phyloP scores from a whole-genome alignment of 1,284 basidiomycete species.

The Apiotrichum laibachii region DNA sequence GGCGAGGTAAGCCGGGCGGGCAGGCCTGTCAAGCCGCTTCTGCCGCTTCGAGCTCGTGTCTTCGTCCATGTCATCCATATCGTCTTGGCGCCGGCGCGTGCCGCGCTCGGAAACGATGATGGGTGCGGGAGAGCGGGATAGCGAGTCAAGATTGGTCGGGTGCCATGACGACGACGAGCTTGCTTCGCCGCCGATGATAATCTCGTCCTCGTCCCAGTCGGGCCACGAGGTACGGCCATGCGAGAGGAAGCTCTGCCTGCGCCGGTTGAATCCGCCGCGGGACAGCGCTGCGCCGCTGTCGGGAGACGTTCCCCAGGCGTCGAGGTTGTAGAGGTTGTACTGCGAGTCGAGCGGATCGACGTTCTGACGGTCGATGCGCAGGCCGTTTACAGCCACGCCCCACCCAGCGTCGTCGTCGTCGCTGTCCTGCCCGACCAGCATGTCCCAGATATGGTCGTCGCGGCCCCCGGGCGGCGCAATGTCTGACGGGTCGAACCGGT shows the following conservation, averaged over 20 bases:
- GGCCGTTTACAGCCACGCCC: constrained; percentile 42
- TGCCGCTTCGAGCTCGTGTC: constrained; percentile 5
- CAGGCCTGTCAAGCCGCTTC: constrained; percentile 1
- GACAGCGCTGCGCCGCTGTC: constrained; percentile 13
- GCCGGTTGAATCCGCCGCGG: constrained; percentile 22
- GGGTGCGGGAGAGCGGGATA: neutral
- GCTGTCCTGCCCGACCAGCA: constrained; percentile 74
- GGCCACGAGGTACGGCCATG: neutral
- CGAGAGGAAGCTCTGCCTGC: constrained; percentile 12
- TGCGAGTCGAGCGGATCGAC: neutral
- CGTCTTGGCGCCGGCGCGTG: constrained; percentile 4
- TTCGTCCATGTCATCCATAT: constrained; percentile 5
- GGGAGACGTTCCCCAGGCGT: neutral
- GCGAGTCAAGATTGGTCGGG: constrained; percentile 6
- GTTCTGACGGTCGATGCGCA: neutral
- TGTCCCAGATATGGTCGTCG: constrained; percentile 54
- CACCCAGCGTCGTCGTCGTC: constrained; percentile 20
- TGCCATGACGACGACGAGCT: neutral
- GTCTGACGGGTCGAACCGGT: constrained; percentile 18
- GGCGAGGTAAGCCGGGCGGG: constrained; percentile 52
- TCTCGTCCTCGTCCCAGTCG: constrained; percentile 3
- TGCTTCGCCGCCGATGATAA: neutral
- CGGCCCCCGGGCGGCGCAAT: constrained; percentile 14
- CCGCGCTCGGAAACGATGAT: constrained; percentile 3
- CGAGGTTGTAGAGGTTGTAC: neutral